These are phyloP conservation scores for Gnomoniopsis sp. DNA, from an alignment of 2,329 filamentous ascomycete genomes.

Conservation along the genomic window DNA sequence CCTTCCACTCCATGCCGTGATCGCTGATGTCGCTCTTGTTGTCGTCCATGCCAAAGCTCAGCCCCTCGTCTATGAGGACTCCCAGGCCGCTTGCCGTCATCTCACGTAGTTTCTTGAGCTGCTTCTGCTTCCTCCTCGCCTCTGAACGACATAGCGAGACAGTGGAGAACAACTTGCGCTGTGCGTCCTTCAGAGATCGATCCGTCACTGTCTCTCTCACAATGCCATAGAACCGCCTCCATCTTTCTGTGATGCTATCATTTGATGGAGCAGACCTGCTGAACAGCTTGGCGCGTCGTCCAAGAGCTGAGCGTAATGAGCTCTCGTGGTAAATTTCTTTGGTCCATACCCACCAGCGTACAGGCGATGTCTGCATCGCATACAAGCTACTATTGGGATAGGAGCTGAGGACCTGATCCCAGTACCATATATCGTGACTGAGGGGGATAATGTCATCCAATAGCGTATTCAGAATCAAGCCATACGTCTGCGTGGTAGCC, in stretches of 20 bases:
- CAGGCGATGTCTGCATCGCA: slow-evolving; percentile 78
- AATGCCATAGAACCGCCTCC: slow-evolving; percentile 74
- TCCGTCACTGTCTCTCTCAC: slow-evolving; percentile 74
- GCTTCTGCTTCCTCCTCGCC: slow-evolving; percentile 69
- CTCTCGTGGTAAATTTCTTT: slow-evolving; percentile 67
- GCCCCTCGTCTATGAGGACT: slow-evolving; percentile 80
- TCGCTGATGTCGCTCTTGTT: slow-evolving; percentile 43
- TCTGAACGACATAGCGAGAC: slow-evolving; percentile 73
- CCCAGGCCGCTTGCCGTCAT: slow-evolving; percentile 85
- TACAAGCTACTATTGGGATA: slow-evolving; percentile 78
- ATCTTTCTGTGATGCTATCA: slow-evolving; percentile 45
- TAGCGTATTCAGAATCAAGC: slow-evolving; percentile 71
- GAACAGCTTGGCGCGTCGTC: slow-evolving; percentile 17
- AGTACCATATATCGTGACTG: slow-evolving; percentile 89
- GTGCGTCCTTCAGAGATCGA: slow-evolving; percentile 67
- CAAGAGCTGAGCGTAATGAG: slow-evolving; percentile 37
- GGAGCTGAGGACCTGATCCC: slow-evolving; percentile 83
- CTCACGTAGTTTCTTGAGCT: slow-evolving; percentile 69
- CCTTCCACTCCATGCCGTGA: slow-evolving; percentile 56
- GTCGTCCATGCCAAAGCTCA: slow-evolving; percentile 64
- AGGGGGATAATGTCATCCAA: slow-evolving; percentile 80
- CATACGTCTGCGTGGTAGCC: slow-evolving; percentile 87
- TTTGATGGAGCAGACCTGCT: slow-evolving; percentile 8
- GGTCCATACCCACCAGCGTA: slow-evolving; percentile 69
- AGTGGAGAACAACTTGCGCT: slow-evolving; percentile 71